Evolutionary conservation across 2,329 filamentous ascomycete genomes (phyloP).

Genomic region (Sporothrix euskadiensis): DNA sequence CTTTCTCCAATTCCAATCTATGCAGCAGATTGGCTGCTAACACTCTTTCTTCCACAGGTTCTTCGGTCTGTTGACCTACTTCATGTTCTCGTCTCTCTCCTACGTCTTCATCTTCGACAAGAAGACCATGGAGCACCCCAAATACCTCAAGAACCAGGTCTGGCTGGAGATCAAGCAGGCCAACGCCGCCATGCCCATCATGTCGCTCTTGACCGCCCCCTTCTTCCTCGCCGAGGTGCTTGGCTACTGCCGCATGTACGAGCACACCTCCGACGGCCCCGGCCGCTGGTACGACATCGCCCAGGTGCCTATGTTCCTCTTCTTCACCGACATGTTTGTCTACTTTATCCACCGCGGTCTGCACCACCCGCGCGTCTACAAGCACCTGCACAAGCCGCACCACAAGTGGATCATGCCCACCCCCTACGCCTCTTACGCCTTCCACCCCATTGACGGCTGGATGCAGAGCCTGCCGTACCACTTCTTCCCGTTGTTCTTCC

Average conservation of each 20-base stretch:
- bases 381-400: conserved; percentile 90
- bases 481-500: conserved; percentile 88
- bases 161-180: conserved; percentile 81
- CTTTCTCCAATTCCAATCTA: no score
- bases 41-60: conserved; percentile 58
- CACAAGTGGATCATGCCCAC: conserved; percentile 99
- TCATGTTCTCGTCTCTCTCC: conserved; percentile 76
- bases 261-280: conserved; percentile 71
- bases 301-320: conserved; percentile 85
- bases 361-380: conserved; percentile 81
- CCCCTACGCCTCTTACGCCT: conserved; percentile 87
- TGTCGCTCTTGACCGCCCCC: conserved; percentile 77
- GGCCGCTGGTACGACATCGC: conserved; percentile 74
- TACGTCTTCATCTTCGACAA: conserved; percentile 93
- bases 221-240: conserved; percentile 82
- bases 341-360: conserved; percentile 89
- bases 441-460: conserved; percentile 92
- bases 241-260: conserved; percentile 85
- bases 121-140: conserved; percentile 81
- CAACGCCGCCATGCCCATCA: conserved; percentile 72
- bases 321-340: conserved; percentile 86
- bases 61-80: conserved; percentile 83
- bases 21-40: background rate
- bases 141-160: conserved; percentile 94
- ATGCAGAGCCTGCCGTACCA: conserved; percentile 89